Evolutionary conservation across 768 basidiomycete genomes (phyloP), one percentile per base, ranked within the genome.

Genomic region (Wakefieldia striispora): DNA sequence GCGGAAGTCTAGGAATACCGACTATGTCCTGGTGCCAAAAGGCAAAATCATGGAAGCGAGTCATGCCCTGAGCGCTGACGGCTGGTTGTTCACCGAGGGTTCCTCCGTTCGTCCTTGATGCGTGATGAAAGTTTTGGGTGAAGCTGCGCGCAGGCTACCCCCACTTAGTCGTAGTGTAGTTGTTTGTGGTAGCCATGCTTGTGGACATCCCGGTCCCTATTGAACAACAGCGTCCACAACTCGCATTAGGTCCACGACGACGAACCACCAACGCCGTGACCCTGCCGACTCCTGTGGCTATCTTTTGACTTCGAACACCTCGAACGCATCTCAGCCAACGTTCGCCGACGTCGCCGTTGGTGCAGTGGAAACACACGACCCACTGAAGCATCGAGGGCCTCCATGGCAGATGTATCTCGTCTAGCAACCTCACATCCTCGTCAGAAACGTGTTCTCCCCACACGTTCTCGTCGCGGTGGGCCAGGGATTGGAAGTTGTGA

Each of bases 401-500:
- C 55, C 52, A 68, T 68, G 67, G 62, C 66, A 38, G 73, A 76
- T 55, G 62, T 62, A 50, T 54, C 70, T 49, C 70, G 69, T 53
- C 53, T 46, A 55, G 51, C 68, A 45, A 61, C 63, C 43, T 58
- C 68, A 40, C 69, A 74, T 58, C 65, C 71, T 54, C 82, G 79
- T 48, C 84, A 83, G 69, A 88, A 86, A 70, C 84, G 91, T 66
- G 84, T 91, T 38, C 72, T 91, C 49, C 92, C 92, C 37, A 80
- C 88, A 67, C 81, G 92, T 59, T 80, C 86, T 48, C 77, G 89
- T 58, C 80, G 91, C 48, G 86, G 88, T 47, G 89, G 88, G 14
- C 85, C 87, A 24, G 89, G 88, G 31, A 80, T 89, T 43, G 89
- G 91, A 48, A 85, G 71, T 52, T 83, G 84, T 64, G 88, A 91